These are phyloP conservation scores for Thelephora ganbajun DNA, from an alignment of 768 basidiomycete species.

Conservation along the genomic window DNA sequence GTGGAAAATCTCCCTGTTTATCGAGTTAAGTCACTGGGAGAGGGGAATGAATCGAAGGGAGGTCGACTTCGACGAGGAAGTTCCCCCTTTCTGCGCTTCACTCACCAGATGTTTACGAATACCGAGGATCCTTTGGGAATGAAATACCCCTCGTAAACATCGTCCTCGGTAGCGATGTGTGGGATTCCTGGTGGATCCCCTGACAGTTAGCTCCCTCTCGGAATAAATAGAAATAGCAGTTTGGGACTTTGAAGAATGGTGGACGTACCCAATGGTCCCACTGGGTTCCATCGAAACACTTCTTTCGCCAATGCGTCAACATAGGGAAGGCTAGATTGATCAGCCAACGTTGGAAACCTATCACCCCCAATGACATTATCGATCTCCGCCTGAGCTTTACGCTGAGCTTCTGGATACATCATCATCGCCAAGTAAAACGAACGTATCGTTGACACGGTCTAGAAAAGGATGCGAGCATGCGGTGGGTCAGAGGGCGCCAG, in stretches of 20 bases:
- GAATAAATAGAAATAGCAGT: constrained; percentile 7
- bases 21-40: background rate
- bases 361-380: constrained; percentile 20
- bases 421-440: constrained; percentile 27
- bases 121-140: constrained; percentile 17
- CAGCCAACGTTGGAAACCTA: constrained; percentile 23
- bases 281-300: constrained; percentile 13
- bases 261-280: constrained; percentile 11
- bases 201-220: background rate
- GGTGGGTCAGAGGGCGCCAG: background rate
- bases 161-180: constrained; percentile 23
- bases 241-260: constrained; percentile 9
- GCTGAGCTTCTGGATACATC: constrained; percentile 21
- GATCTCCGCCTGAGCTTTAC: constrained; percentile 26
- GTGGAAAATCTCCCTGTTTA: constrained; percentile 13
- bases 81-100: background rate
- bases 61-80: background rate
- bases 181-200: constrained; percentile 12
- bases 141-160: constrained; percentile 22
- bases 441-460: constrained; percentile 20
- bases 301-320: constrained; percentile 23
- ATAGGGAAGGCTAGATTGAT: constrained; percentile 21
- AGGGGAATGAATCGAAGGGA: background rate
- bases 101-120: constrained; percentile 15
- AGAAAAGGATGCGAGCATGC: background rate